These are phyloP conservation scores for Singerocomus rubriflavus DNA, from an alignment of 1,284 basidiomycete genomes.

Conservation along the genomic window DNA sequence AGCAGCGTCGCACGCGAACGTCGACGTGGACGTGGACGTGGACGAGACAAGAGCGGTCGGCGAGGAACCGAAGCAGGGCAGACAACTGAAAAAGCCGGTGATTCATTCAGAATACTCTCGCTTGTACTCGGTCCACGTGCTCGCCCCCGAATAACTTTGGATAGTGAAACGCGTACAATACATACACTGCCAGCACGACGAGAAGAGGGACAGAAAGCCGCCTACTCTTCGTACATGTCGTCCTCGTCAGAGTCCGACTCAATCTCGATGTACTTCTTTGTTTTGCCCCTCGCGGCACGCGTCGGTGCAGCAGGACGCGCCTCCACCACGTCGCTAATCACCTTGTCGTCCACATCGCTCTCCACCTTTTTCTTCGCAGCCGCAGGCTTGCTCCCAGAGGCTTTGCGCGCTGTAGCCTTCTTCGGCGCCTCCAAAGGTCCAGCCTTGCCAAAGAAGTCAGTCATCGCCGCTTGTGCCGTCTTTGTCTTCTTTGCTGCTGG, in stretches of 20 bases:
- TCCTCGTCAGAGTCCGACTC: conserved; percentile 44
- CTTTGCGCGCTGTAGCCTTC: conserved; percentile 41
- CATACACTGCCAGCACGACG: not conserved
- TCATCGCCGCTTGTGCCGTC: conserved; percentile 43
- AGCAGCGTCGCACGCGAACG: conserved; percentile 2
- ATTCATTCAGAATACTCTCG: conserved; percentile 4
- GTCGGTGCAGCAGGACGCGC: conserved; percentile 24
- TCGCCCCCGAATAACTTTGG: not conserved
- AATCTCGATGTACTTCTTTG: conserved; percentile 55
- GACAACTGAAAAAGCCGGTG: conserved; percentile 1
- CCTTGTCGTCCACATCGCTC: conserved; percentile 34
- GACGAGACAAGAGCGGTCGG: conserved; percentile 3
- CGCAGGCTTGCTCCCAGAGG: conserved; percentile 47
- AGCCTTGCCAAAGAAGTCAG: conserved; percentile 61
- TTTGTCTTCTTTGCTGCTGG: conserved; percentile 51
- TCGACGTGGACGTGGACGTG: conserved; percentile 6
- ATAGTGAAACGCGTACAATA: not conserved
- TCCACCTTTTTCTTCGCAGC: conserved; percentile 42
- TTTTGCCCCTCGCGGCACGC: conserved; percentile 37
- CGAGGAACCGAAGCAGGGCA: not conserved
- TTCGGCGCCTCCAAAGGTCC: conserved; percentile 34
- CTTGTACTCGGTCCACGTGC: conserved; percentile 13
- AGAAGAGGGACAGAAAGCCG: not conserved
- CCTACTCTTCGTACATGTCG: conserved; percentile 25
- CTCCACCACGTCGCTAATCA: conserved; percentile 21